Base-by-base conservation (phyloP, 1,139 yeast species). In the Hyphopichia wangnamkhiaoensis region DNA sequence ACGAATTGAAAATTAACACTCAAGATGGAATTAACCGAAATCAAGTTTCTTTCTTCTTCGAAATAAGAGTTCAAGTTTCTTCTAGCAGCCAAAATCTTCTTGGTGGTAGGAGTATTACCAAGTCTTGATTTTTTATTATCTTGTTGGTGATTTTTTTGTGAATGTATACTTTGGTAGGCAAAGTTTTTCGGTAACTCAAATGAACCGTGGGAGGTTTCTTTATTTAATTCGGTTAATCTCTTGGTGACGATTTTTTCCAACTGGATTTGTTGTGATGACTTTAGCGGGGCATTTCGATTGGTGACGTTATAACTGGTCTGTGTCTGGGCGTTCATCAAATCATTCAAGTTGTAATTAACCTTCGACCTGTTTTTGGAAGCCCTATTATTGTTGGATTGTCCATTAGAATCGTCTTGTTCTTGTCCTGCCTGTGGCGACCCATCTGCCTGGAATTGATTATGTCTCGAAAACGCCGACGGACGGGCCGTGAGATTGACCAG, bases 51-150 rank as follows among this genome's bases (percentile, higher is more conserved):
- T 42, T 72, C 78, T 48, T 72, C 77, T 52, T 72, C 78, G 43
- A 71, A 71, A 46, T 71, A 71, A 63, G 64, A 69, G 41, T 68
- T 70, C 50, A 72, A 61, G 49, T 71, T 72, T 38, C 78, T 59
- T 35, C 73, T 57, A 1, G 77, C 76, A 21, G 76, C 68, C 32
- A 72, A 49, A 21, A 72, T 71, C 41, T 61, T 63, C 49, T 72
- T 72, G 1, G 78, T 70, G 10, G 74, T 59, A 5, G 76, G 76
- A 3, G 77, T 72, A 42, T 68, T 71, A 2, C 78, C 78, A 19
- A 63, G 54, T 39, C 73, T 58, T 7, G 67, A 49, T 37, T 59
- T 61, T 40, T 52, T 56, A 34, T 59, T 56, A 19, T 47, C 50
- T 17, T 54, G 53, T 10, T 56, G 57, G 7, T 45, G 37, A 25